Conservation (phyloP, 208 protist species). For the Trypanosomatidae sp. region DNA sequence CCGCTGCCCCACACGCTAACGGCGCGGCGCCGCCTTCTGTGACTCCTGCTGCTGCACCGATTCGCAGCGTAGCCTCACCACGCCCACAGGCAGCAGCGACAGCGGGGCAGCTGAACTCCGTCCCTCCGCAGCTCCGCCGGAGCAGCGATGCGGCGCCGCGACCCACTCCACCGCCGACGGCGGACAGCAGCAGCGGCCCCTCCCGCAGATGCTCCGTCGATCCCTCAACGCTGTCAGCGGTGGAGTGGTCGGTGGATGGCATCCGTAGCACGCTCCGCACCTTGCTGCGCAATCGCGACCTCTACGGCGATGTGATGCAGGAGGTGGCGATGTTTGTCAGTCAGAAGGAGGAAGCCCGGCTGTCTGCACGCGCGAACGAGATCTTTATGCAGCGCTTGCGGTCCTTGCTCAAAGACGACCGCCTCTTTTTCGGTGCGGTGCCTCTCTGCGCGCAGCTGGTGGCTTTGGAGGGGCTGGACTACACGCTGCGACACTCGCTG, state of each 20-base stretch:
- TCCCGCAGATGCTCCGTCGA: not conserved
- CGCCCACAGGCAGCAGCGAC: too few relatives aligned
- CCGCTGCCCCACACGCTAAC: too few relatives aligned
- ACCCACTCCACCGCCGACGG: too few relatives aligned
- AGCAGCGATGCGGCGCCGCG: too few relatives aligned
- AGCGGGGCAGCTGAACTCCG: too few relatives aligned
- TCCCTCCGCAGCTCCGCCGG: too few relatives aligned
- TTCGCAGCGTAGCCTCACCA: too few relatives aligned
- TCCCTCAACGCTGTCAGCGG: conserved; percentile 12
- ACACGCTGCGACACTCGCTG: conserved; percentile 12
- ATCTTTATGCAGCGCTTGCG: conserved; percentile 61
- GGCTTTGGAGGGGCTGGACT: conserved; percentile 47
- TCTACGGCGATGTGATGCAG: conserved; percentile 56
- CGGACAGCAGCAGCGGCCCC: too few relatives aligned
- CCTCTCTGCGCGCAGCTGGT: conserved; percentile 78
- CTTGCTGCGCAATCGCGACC: conserved; percentile 33
- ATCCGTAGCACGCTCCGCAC: conserved; percentile 44
- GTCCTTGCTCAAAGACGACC: conserved; percentile 43
- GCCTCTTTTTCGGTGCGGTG: conserved; percentile 40
- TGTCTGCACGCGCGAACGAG: conserved; percentile 49
- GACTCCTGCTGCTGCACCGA: too few relatives aligned
- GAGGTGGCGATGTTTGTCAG: conserved; percentile 52
- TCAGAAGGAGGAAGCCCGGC: conserved; percentile 46
- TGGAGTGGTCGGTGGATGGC: conserved; percentile 50
- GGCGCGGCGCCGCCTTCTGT: too few relatives aligned